These are phyloP conservation scores for Fraxinus angustifolia DNA, from an alignment of 305 asterid species.

Conservation along the genomic window DNA sequence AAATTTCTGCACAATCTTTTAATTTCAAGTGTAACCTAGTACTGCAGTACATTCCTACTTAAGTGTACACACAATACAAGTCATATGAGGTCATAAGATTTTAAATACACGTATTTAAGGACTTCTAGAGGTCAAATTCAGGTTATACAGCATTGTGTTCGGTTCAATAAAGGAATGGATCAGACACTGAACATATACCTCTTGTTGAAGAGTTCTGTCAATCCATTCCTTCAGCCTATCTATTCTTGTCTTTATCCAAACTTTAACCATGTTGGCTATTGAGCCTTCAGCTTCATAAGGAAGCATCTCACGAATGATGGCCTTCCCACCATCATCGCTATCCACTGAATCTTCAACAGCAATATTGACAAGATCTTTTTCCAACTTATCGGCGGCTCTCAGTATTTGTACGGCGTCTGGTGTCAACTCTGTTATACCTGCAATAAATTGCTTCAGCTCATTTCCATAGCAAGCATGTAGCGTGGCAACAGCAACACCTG, in stretches of 20 bases:
- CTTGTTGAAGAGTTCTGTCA: constrained; percentile 90
- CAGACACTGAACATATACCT: constrained; percentile 43
- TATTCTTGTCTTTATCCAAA: constrained; percentile 74
- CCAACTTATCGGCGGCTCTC: constrained; percentile 93
- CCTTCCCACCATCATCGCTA: constrained; percentile 97
- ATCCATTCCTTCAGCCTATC: constrained; percentile 86
- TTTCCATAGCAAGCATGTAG: constrained; percentile 85
- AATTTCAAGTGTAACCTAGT: neutral
- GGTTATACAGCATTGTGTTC: neutral
- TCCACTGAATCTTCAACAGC: constrained; percentile 98
- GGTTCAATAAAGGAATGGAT: neutral
- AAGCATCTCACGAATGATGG: constrained; percentile 95
- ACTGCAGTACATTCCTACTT: neutral
- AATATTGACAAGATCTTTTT: constrained; percentile 82
- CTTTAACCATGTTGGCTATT: constrained; percentile 78
- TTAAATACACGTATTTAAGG: neutral
- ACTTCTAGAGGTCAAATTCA: neutral
- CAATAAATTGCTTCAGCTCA: constrained; percentile 84
- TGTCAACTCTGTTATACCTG: constrained; percentile 80
- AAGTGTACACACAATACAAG: neutral
- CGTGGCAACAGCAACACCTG: constrained; percentile 96
- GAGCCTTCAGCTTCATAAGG: constrained; percentile 94
- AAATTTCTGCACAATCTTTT: neutral
- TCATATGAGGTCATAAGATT: neutral
- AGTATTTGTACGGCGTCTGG: constrained; percentile 89